Base-by-base conservation (phyloP, 2,329 filamentous ascomycete species). In the Ceratocystis harringtonii region DNA sequence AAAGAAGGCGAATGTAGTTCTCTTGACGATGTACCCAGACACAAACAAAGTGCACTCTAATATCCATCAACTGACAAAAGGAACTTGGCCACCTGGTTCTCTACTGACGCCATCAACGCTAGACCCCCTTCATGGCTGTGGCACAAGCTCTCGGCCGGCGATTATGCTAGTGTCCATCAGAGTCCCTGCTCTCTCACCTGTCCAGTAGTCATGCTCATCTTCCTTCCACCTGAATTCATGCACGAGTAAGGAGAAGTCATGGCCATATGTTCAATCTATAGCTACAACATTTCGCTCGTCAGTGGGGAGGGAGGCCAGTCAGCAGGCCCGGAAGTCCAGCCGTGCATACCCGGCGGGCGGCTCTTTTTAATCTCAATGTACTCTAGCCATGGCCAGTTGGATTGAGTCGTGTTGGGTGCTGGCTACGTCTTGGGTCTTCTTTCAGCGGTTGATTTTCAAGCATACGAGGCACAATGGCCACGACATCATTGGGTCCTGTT, bases 191-290 rank as follows among this genome's bases (percentile, higher is more conserved):
- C 50, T 55, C 50, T 55, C 50, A 30, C 50, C 50, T 22, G 50
- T 28, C 19, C 50, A 55, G 50, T 55, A 55, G 52, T 57, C 52
- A 57, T 32, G 52, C 22, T 30, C 52, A 57, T 57, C 52, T 57
- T 57, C 52, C 52, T 57, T 57, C 22, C 25, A 57, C 52, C 52
- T 57, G 52, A 28, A 30, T 17, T 57, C 25, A 57, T 57, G 52
- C 52, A 57, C 52, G 52, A 57, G 52, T 57, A 28, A 57, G 52
- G 52, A 57, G 52, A 57, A 57, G 17, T n/a, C 52, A 32, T 17
- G 52, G 5, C 25, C 15, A 15, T 30, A 2, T 30, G 3, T 57
- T 28, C 10, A 30, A 15, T 28, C 22, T 57, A 17, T 22, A 28
- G 28, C 45, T 50, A 50, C 44, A 3, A 2, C 45, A 19, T n/a